Evolutionary conservation across 257 asterid genomes (phyloP), one percentile per base, ranked within the genome.

Genomic region (Catharanthus roseus): DNA sequence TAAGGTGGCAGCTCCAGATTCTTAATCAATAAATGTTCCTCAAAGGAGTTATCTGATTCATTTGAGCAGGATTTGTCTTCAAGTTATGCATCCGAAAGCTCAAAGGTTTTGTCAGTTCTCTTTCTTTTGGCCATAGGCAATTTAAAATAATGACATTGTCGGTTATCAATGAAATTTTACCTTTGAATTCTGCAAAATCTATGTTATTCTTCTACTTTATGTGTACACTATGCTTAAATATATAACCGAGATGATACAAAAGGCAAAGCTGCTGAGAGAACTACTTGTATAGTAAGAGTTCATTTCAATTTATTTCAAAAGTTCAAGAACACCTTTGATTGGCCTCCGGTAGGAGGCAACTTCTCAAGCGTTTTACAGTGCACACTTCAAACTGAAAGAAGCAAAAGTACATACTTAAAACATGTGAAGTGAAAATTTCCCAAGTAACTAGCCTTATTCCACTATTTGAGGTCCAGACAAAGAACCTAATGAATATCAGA

Each of bases 1-100:
- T 34, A 69, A 90, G 95, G 73, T 74, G 86, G 77, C 66, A 47
- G 57, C 41, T 77, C 82, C 57, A 77, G 84, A 77, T 64, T 67
- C 26, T 53, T 72, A 10, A 67, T 77, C 60, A 64, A 82, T 71
- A 83, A 84, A 72, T 76, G 85, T 71, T 72, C 71, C 34, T 72
- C 81, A 4, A 87, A 78, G 75, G 73, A 79, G 74, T 38, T 70
- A 28, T 72, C 82, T 1, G 76, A 57, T 54, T 72, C 84, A 7
- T 5, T 69, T 18, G 70, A 77, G 18, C 73, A 80, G 6, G 84
- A 79, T 16, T 24, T 60, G 56, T 81, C 86, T 71, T 69, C 84
- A 38, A 65, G 68, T 74, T 62, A 70, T 49, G 79, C 73, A 67
- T 28, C 77, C 1, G 82, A 69, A 71, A 61, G 81, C 21, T 70